A percentile compares a stretch with the other conserved stretches of the same genome.
phyloP scores from a whole-genome alignment of 768 basidiomycete species.

The Gymnopilus dilepis region DNA sequence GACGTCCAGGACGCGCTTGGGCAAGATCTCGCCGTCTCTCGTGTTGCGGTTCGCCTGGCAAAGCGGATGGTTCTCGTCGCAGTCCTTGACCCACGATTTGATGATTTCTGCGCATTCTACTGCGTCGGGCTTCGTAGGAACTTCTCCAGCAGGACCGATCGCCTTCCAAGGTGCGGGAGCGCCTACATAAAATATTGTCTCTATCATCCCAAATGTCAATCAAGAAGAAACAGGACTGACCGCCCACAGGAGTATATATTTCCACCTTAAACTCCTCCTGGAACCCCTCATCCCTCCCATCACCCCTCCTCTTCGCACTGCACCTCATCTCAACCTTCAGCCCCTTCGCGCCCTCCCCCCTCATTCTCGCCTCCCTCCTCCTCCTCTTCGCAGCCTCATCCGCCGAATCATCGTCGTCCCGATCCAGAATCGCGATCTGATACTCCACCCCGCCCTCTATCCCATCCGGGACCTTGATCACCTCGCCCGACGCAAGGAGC shows the following conservation, averaged over 20 bases:
- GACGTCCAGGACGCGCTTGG: slow-evolving; percentile 20
- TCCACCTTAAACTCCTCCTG: slow-evolving; percentile 21
- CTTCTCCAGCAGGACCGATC: slow-evolving; percentile 18
- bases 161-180: slow-evolving; percentile 15
- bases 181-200: neutral
- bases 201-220: too few species aligned
- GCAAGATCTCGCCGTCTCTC: slow-evolving; percentile 11
- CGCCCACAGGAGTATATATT: slow-evolving; percentile 14
- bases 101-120: slow-evolving; percentile 16
- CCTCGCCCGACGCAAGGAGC: slow-evolving; percentile 7
- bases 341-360: neutral
- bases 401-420: slow-evolving; percentile 5
- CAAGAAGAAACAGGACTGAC: neutral
- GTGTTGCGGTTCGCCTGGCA: slow-evolving; percentile 12
- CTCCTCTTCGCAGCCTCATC: slow-evolving; percentile 6
- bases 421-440: slow-evolving; percentile 20
- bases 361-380: neutral
- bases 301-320: neutral
- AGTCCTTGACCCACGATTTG: slow-evolving; percentile 14
- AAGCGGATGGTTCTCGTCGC: slow-evolving; percentile 14
- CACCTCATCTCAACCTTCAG: slow-evolving; percentile 21
- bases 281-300: slow-evolving; percentile 9
- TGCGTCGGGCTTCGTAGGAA: slow-evolving; percentile 15
- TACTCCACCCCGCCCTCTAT: slow-evolving; percentile 8
- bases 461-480: slow-evolving; percentile 2